Evolutionary conservation across 2,329 filamentous ascomycete genomes (phyloP).

Genomic region (Arthrobotrys iridis): DNA sequence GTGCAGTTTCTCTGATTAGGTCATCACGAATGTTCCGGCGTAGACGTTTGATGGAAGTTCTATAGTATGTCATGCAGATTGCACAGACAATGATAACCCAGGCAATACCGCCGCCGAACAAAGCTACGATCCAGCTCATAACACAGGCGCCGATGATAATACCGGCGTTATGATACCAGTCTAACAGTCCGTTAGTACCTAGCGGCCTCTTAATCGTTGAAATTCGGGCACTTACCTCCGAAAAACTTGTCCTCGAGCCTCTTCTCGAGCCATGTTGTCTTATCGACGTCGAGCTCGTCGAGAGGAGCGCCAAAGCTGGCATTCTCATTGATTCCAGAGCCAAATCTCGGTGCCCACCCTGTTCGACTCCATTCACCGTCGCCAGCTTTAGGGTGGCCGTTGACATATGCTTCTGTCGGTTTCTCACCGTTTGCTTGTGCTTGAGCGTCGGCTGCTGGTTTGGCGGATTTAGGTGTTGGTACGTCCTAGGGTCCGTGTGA

Average conservation of each 20-base stretch:
- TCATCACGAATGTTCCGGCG: conserved; percentile 97
- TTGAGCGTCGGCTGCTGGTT: conserved; percentile 32
- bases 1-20: conserved; percentile 84
- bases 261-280: conserved; percentile 85
- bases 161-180: conserved; percentile 98
- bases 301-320: conserved; percentile 53
- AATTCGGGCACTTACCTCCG: conserved; percentile 69
- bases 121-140: conserved; percentile 85
- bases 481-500: conserved; percentile 19
- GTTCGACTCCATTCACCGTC: conserved; percentile 70
- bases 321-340: conserved; percentile 59
- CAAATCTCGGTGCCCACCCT: conserved; percentile 90
- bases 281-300: conserved; percentile 65
- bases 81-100: conserved; percentile 97
- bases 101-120: conserved; percentile 87
- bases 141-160: conserved; percentile 93
- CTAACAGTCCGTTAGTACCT: conserved; percentile 63
- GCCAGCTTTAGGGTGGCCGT: conserved; percentile 67
- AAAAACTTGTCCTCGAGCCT: conserved; percentile 89
- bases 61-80: conserved; percentile 91
- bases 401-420: conserved; percentile 59
- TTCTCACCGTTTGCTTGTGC: conserved; percentile 56
- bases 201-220: not conserved
- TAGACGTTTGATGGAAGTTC: conserved; percentile 91
- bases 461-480: conserved; percentile 44